Evolutionary conservation across 177 flowering plant genomes (phyloP).

Genomic region (Vitis hybrid): DNA sequence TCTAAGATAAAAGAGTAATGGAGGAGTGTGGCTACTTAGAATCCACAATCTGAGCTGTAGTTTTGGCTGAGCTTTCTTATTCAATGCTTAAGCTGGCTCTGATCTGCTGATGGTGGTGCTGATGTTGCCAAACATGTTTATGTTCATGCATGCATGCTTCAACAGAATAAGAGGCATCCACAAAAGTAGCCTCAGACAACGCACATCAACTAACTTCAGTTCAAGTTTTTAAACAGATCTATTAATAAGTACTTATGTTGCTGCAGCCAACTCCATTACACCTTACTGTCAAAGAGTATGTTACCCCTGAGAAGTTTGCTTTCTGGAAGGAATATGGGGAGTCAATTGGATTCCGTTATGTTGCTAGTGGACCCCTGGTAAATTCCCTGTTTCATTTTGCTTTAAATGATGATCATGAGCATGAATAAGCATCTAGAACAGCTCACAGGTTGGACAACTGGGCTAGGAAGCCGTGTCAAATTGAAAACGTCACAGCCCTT

Average conservation of each 20-base stretch:
- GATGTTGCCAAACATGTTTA: not conserved
- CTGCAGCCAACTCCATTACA: slow-evolving; percentile 95
- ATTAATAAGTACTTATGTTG: not conserved
- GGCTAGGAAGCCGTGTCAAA: no score
- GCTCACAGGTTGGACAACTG: no score
- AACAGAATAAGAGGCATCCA: no score
- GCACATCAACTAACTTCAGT: no score
- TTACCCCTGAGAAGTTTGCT: slow-evolving; percentile 84
- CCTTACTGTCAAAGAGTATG: slow-evolving; percentile 90
- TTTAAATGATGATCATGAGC: no score
- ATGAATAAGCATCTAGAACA: no score
- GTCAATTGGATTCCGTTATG: slow-evolving; percentile 92
- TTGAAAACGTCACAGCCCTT: no score
- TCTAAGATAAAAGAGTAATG: no score
- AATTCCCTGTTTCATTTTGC: not conserved
- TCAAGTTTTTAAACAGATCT: no score
- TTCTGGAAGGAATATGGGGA: slow-evolving; percentile 96
- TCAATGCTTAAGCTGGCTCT: not conserved
- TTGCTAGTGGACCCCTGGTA: slow-evolving; percentile 97
- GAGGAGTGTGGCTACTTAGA: no score
- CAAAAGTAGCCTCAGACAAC: no score
- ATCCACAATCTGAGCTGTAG: not conserved
- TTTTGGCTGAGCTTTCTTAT: not conserved
- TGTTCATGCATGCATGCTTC: no score
- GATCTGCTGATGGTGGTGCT: not conserved